Evolutionary conservation across 331 rosid species (phyloP).

Genomic region (Pyrus hybrid): DNA sequence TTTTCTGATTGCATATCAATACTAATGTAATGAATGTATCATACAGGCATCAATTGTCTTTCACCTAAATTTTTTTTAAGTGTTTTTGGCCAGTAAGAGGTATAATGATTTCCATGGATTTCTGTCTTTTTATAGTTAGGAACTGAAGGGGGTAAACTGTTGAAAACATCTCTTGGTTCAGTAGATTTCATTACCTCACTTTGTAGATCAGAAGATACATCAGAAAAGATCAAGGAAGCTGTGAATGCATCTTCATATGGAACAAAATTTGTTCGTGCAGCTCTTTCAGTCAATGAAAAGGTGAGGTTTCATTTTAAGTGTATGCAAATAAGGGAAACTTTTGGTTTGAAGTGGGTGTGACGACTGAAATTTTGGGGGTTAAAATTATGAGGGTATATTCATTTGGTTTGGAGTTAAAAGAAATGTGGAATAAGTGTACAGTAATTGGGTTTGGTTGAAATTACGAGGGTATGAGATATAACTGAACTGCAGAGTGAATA

Average conservation of each 20-base stretch:
- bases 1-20: neutral
- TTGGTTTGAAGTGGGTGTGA: neutral
- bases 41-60: neutral
- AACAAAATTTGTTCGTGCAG: conserved; percentile 91
- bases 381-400: neutral
- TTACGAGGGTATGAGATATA: neutral
- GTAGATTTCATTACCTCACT: conserved; percentile 87
- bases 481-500: neutral
- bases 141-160: conserved; percentile 44
- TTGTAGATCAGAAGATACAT: conserved; percentile 62
- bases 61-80: neutral
- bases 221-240: conserved; percentile 74
- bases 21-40: neutral
- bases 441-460: neutral
- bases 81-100: conserved; percentile 6
- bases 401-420: neutral
- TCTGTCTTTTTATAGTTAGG: conserved; percentile 54
- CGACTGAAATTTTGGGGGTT: neutral
- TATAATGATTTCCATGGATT: conserved; percentile 23
- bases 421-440: neutral
- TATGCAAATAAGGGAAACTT: neutral
- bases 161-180: conserved; percentile 88
- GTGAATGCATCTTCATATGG: conserved; percentile 74
- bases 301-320: conserved; percentile 18
- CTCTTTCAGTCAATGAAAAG: conserved; percentile 80